These are phyloP conservation scores for Diaporthe destruens DNA, from an alignment of 2,329 filamentous ascomycete species.

Conservation along the genomic window DNA sequence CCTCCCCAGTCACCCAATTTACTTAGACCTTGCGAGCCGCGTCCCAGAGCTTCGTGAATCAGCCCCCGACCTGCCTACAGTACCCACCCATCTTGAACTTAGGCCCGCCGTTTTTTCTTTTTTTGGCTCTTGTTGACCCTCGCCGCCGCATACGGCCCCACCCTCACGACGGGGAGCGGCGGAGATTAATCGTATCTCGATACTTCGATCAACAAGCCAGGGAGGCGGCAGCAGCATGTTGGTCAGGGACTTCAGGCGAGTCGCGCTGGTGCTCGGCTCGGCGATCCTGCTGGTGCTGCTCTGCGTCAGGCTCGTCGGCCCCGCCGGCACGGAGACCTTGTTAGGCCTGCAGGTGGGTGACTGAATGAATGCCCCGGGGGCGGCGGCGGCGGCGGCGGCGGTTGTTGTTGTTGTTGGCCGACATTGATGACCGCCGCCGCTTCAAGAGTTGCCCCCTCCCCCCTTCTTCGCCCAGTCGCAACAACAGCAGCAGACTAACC, in stretches of 20 bases:
- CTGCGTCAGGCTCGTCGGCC: conserved; percentile 28
- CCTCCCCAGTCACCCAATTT: too few species aligned
- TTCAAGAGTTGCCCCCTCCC: too few species aligned
- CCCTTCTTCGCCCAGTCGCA: not conserved
- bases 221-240: not conserved
- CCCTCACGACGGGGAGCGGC: not conserved
- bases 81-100: too few species aligned
- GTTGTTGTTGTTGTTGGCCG: too few species aligned
- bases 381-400: too few species aligned
- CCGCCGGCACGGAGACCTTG: conserved; percentile 15
- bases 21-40: too few species aligned
- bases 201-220: not conserved
- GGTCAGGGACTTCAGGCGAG: conserved; percentile 26
- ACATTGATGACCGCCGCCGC: too few species aligned
- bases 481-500: conserved; percentile 15
- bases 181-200: not conserved
- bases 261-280: conserved; percentile 28
- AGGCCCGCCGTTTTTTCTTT: too few species aligned
- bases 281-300: conserved; percentile 29
- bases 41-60: conserved; percentile 1
- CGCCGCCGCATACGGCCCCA: not conserved
- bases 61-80: too few species aligned
- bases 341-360: conserved; percentile 27
- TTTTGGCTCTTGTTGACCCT: too few species aligned
- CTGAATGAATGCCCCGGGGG: conserved; percentile 15